Conservation (phyloP, 495 filamentous ascomycete species). For the Amorphotheca resinae region DNA sequence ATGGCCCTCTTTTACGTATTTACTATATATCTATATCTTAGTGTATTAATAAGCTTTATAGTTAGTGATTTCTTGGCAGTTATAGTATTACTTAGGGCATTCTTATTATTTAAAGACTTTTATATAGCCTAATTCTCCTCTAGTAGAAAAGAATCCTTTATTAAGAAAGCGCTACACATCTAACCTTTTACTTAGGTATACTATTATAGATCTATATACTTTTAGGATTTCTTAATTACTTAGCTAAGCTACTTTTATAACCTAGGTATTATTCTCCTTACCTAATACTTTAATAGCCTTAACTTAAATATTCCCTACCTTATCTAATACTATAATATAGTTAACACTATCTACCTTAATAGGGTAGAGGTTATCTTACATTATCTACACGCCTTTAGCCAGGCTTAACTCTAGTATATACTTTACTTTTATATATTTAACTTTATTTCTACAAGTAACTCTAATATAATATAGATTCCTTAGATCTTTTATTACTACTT, state of each 20-base stretch:
- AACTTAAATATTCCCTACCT: neutral
- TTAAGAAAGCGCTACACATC: neutral
- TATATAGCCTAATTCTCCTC: neutral
- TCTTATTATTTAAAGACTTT: neutral
- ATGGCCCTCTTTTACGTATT: constrained; percentile 1
- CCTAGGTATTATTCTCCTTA: neutral
- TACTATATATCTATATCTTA: neutral
- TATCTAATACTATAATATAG: neutral
- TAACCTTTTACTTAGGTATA: neutral
- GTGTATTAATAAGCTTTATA: neutral
- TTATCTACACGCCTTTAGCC: neutral
- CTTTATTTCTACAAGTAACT: neutral
- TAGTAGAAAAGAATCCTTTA: neutral
- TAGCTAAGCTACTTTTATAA: neutral
- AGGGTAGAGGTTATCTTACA: neutral
- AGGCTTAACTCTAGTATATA: neutral
- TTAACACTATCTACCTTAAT: neutral
- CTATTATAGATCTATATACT: neutral
- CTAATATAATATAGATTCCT: neutral
- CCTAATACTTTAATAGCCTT: neutral
- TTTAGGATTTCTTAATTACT: neutral
- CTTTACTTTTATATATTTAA: neutral
- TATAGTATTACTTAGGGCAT: neutral
- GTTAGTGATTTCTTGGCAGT: neutral
- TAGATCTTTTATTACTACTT: neutral